Evolutionary conservation across 176 grass and related monocot species (phyloP).

Genomic region (Carex pumila): DNA sequence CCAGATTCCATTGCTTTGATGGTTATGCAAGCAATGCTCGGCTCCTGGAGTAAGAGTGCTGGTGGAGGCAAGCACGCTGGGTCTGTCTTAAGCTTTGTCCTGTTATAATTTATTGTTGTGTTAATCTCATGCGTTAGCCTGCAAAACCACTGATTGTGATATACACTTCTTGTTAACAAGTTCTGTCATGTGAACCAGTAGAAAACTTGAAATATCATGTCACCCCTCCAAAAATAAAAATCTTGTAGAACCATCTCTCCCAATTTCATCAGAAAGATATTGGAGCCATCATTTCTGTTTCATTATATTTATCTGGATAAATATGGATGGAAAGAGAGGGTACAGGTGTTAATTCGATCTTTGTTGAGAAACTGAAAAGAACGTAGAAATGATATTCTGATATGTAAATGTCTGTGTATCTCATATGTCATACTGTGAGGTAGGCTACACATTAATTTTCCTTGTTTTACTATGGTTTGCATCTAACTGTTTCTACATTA

Average conservation of each 20-base stretch:
- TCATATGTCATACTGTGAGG: background rate
- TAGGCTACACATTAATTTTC: background rate
- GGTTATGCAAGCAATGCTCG: conserved; percentile 98
- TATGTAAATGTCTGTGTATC: background rate
- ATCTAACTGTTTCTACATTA: background rate
- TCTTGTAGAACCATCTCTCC: background rate
- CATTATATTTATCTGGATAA: background rate
- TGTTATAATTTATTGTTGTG: background rate
- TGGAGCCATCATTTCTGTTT: background rate
- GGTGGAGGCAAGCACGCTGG: conserved; percentile 89
- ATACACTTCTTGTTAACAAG: background rate
- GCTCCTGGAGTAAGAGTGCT: conserved; percentile 81
- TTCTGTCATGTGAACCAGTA: background rate
- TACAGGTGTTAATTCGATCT: background rate
- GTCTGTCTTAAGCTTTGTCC: conserved; percentile 28
- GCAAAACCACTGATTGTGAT: background rate
- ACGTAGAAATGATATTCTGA: background rate
- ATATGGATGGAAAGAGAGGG: background rate
- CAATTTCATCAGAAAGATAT: background rate
- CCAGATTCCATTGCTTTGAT: conserved; percentile 96
- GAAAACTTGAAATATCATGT: background rate
- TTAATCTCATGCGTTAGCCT: background rate
- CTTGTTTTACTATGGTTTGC: background rate
- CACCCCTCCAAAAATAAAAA: background rate
- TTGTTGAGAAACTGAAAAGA: background rate